Evolutionary conservation across 73 alveolate species (phyloP), one percentile per base, ranked within the genome.

Genomic region (Breviolum minutum): DNA sequence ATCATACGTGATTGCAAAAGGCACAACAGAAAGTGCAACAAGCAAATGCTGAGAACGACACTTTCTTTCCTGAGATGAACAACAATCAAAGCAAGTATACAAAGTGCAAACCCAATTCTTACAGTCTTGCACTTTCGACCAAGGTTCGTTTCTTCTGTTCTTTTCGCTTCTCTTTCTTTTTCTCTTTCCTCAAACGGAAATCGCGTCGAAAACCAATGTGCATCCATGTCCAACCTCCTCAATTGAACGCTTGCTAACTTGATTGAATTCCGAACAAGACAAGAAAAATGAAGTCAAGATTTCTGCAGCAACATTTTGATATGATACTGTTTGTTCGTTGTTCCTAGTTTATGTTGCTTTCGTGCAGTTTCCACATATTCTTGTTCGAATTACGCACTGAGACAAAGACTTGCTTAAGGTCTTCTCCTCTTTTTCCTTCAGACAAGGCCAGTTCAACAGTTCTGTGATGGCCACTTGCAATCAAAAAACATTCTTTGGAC

Each of bases 141-240:
- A 63, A 63, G 95, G 16, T 13, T 29, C 95, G 74, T 54, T 88
- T 88, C 70, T 88, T 88, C 81, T 88, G 95, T 54, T 88, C 95
- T 88, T 88, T 88, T 30, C 95, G 84, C 20, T 88, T 88, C 29
- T 88, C 95, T 17, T 88, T 88, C 85, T 88, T 88, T 60, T 88
- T 88, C 26, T 88, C 95, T 22, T 88, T 88, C 95, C 84, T 88
- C 63, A 63, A 6, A 61, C 17, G 13, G 24, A 19, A 61, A 48
- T 30, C 32, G 12, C 89, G n/a, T 13, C 90, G 13, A 60, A 40
- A 8, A 11, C 62, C 19, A 30, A 10, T 27, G 64, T 26, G 17
- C 77, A 68, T 14, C 77, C 1, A 14, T 68, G 77, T 14, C 24
- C 6, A 68, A 68, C n/a, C 77, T 17, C 24, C 77, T 40, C 54